Evolutionary conservation across 2,329 filamentous ascomycete genomes (phyloP).

Genomic region (Claviceps africana): DNA sequence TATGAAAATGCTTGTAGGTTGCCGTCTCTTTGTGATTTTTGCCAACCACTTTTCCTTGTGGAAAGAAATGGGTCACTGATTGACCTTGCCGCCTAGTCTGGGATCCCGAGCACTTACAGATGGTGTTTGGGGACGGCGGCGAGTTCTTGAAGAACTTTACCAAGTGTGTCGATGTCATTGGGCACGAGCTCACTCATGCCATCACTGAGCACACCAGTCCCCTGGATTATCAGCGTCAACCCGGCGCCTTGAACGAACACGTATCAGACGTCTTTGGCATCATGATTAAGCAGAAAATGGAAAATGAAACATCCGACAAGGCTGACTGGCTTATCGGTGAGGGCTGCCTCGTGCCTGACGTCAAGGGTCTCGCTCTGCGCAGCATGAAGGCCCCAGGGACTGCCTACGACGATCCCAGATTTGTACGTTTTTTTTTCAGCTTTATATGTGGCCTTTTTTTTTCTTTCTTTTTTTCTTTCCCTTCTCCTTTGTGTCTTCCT

Average conservation of each 20-base stretch:
- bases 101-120: constrained; percentile 33
- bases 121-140: constrained; percentile 43
- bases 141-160: constrained; percentile 38
- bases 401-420: constrained; percentile 36
- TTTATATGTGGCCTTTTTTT: no score
- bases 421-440: constrained; percentile 24
- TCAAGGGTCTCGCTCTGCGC: constrained; percentile 37
- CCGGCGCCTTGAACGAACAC: constrained; percentile 43
- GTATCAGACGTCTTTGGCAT: constrained; percentile 42
- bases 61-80: background rate
- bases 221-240: constrained; percentile 35
- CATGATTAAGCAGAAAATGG: constrained; percentile 40
- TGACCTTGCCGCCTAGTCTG: constrained; percentile 23
- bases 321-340: constrained; percentile 44
- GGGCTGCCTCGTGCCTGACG: constrained; percentile 33
- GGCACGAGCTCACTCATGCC: constrained; percentile 43
- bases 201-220: constrained; percentile 36
- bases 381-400: constrained; percentile 40
- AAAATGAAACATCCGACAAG: constrained; percentile 28
- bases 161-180: constrained; percentile 39
- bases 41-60: background rate
- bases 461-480: background rate
- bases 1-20: constrained; percentile 36
- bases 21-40: background rate
- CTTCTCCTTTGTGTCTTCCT: no score